Conservation (phyloP, 1,284 basidiomycete species). For the Rhodotorula sp. region DNA sequence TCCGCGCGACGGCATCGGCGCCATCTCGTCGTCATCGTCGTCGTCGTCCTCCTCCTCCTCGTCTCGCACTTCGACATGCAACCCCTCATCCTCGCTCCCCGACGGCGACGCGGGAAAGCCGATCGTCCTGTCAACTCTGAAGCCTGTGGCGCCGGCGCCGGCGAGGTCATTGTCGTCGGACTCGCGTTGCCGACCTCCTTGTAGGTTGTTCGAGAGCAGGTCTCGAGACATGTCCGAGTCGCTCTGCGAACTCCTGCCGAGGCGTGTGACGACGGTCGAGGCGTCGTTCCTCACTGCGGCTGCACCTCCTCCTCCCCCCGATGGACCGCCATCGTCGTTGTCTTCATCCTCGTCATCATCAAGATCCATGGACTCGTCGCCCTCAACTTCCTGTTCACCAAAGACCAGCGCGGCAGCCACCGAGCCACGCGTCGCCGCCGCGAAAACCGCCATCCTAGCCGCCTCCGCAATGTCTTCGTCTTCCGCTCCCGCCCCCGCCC, state of each 20-base stretch:
- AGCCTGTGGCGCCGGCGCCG: background rate
- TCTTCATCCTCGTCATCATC: slow-evolving; percentile 1
- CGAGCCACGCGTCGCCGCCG: no score
- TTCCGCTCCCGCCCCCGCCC: no score
- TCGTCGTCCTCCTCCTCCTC: background rate
- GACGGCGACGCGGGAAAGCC: background rate
- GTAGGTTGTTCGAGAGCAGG: no score
- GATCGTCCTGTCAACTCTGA: background rate
- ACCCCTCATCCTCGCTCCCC: background rate
- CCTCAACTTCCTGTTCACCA: background rate
- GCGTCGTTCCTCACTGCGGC: no score
- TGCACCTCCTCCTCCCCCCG: background rate
- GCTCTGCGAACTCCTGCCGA: no score
- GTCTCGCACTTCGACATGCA: slow-evolving; percentile 11
- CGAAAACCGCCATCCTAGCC: no score
- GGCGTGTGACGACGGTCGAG: no score
- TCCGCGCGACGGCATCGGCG: no score
- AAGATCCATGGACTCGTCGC: background rate
- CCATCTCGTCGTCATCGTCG: background rate
- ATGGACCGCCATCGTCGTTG: background rate
- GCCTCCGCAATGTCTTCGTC: no score
- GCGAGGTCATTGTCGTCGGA: slow-evolving; percentile 3
- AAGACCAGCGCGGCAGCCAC: no score
- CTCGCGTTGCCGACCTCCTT: background rate
- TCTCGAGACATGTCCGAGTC: no score